phyloP scores from a whole-genome alignment of 306 rosid species.

The Pueraria montana region DNA sequence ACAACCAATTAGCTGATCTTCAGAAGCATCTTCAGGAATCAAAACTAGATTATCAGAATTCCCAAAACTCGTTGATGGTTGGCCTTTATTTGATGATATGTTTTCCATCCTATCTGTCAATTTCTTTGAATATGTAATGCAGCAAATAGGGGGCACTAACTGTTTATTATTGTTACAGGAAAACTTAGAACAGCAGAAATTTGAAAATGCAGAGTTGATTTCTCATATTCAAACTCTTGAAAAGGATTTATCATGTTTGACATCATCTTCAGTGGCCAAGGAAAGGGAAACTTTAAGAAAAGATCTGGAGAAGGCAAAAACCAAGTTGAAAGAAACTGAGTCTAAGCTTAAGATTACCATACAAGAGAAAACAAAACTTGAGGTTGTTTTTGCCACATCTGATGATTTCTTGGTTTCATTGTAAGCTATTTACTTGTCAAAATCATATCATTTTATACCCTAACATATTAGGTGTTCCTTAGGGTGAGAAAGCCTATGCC shows the following conservation, averaged over 20 bases:
- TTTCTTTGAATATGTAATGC: constrained; percentile 32
- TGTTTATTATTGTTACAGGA: constrained; percentile 60
- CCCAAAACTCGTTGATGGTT: constrained; percentile 64
- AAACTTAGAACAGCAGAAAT: constrained; percentile 60
- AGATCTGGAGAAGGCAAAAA: constrained; percentile 82
- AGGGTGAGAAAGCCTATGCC: constrained; percentile 85
- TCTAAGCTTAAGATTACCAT: constrained; percentile 81
- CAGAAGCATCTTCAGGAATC: constrained; percentile 69
- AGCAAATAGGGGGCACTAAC: constrained; percentile 18
- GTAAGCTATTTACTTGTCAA: constrained; percentile 22
- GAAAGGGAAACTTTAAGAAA: constrained; percentile 80
- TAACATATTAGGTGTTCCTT: constrained; percentile 41
- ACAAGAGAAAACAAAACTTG: constrained; percentile 92
- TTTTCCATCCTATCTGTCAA: constrained; percentile 24
- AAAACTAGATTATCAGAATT: constrained; percentile 61
- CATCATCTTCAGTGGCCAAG: constrained; percentile 78
- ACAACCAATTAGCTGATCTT: constrained; percentile 66
- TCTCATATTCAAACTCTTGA: constrained; percentile 72
- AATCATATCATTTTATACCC: constrained; percentile 35
- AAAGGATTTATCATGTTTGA: constrained; percentile 67
- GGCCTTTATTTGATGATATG: constrained; percentile 45
- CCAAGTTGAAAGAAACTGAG: constrained; percentile 82
- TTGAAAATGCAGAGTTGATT: constrained; percentile 70
- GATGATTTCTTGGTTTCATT: constrained; percentile 42
- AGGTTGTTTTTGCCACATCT: constrained; percentile 63